Percentiles rank a stretch among this genome's conserved stretches.
Evolutionary conservation across 331 rosid genomes (phyloP).

Genomic region (Quercus lobata): DNA sequence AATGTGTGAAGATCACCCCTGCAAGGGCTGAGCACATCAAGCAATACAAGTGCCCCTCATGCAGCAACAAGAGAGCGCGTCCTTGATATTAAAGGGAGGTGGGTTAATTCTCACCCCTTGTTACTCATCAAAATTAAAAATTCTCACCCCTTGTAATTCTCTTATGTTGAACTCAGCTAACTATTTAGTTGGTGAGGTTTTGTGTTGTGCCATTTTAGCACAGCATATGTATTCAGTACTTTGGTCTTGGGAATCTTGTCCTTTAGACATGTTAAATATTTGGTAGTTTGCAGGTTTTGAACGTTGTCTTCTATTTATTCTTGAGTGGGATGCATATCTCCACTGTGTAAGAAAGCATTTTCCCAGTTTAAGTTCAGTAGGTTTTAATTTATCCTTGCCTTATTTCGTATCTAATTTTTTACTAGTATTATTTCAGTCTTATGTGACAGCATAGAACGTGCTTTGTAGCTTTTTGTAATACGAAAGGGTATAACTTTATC

Average conservation of each 20-base stretch:
- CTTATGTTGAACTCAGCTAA: conserved; percentile 36
- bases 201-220: conserved; percentile 25
- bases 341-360: conserved; percentile 5
- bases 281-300: conserved; percentile 21
- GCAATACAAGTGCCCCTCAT: conserved; percentile 66
- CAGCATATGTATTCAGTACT: conserved; percentile 19
- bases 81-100: conserved; percentile 34
- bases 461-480: too few species aligned
- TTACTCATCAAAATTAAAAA: conserved; percentile 13
- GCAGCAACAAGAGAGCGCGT: conserved; percentile 64
- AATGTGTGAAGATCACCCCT: conserved; percentile 69
- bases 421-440: too few species aligned
- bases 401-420: neutral
- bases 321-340: conserved; percentile 8
- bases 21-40: conserved; percentile 69
- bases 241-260: conserved; percentile 22
- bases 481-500: too few species aligned
- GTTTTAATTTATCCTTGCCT: neutral
- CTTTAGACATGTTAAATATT: conserved; percentile 21
- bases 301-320: conserved; percentile 1
- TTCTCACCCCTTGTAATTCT: conserved; percentile 22
- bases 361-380: conserved; percentile 10
- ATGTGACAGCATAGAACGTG: too few species aligned
- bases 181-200: conserved; percentile 35
- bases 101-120: conserved; percentile 24